Conservation (phyloP, 805 yeast genomes). For the Peterozyma toletana region DNA sequence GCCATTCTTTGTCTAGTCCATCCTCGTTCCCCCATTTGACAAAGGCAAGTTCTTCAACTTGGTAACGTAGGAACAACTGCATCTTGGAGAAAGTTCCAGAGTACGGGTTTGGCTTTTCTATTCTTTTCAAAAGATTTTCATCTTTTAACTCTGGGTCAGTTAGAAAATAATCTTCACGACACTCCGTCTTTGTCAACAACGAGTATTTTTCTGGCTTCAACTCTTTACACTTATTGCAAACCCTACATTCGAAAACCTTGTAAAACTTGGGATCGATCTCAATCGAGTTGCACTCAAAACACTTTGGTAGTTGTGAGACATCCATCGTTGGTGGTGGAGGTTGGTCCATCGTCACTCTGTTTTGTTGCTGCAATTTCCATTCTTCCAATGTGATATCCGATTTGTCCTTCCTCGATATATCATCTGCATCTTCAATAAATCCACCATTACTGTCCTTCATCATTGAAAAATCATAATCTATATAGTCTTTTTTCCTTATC, state of each 20-base stretch:
- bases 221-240: slow-evolving; percentile 73
- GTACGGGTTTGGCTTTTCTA: slow-evolving; percentile 93
- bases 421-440: slow-evolving; percentile 41
- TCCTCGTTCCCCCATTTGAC: slow-evolving; percentile 93
- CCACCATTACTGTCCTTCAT: slow-evolving; percentile 90
- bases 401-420: slow-evolving; percentile 17
- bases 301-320: slow-evolving; percentile 67
- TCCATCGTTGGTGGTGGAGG: slow-evolving; percentile 64
- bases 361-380: slow-evolving; percentile 47
- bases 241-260: slow-evolving; percentile 65
- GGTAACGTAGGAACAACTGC: slow-evolving; percentile 87
- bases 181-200: slow-evolving; percentile 88
- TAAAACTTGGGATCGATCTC: slow-evolving; percentile 73
- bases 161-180: slow-evolving; percentile 82
- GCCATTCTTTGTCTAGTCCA: slow-evolving; percentile 89
- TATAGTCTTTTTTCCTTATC: slow-evolving; percentile 57
- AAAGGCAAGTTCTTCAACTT: slow-evolving; percentile 89
- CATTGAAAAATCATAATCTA: slow-evolving; percentile 84
- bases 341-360: slow-evolving; percentile 34
- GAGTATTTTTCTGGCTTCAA: slow-evolving; percentile 83
- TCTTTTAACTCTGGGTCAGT: slow-evolving; percentile 93
- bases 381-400: slow-evolving; percentile 39
- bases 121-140: slow-evolving; percentile 53
- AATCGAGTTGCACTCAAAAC: slow-evolving; percentile 74
- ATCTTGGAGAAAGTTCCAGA: slow-evolving; percentile 81